Evolutionary conservation across 2,329 filamentous ascomycete species (phyloP), one percentile per base, ranked within the genome.

Genomic region (Corynespora cassiicola): DNA sequence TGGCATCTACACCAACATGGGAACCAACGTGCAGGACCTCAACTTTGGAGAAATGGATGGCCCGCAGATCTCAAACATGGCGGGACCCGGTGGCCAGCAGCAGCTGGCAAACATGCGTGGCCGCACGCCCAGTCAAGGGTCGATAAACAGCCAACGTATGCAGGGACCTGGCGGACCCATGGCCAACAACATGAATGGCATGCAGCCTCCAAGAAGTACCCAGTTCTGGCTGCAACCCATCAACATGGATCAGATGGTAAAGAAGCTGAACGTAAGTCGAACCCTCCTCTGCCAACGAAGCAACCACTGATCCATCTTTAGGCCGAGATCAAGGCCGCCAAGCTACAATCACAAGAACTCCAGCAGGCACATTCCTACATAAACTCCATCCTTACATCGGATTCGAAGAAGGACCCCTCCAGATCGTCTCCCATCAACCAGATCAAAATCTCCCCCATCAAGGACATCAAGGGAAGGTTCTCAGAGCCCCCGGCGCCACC

Each of bases 161-260:
- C 75, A 78, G 48, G 77, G 73, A 44, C 60, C 77, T 68, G 58
- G 75, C 52, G 56, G 77, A 64, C 87, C 81, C 51, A 77, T 78
- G 43, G 69, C 73, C 30, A 76, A 75, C 41, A 78, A 82, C 52
- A 72, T 79, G 54, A 79, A 71, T 52, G 72, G 70, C 10, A 75
- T 90, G 61, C 78, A 81, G 38, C 87, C 90, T 51, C 88, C 89
- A 54, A 80, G 90, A 35, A 83, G 85, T 43, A 80, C 85, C 71
- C 88, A 90, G 23, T 90, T 90, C 56, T 95, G 90, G 84, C 76
- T 95, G 39, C 88, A 88, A 6, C 90, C 91, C 0, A 85, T 96
- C 49, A 95, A 90, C 6, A 94, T 95, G 27, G 94, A 99, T 65
- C 89, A 95, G 56, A 91, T 99, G 39, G 86, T 96, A 24, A 96